Base-by-base conservation (phyloP, 345 rosid species). In the Hypericum androsaemum region DNA sequence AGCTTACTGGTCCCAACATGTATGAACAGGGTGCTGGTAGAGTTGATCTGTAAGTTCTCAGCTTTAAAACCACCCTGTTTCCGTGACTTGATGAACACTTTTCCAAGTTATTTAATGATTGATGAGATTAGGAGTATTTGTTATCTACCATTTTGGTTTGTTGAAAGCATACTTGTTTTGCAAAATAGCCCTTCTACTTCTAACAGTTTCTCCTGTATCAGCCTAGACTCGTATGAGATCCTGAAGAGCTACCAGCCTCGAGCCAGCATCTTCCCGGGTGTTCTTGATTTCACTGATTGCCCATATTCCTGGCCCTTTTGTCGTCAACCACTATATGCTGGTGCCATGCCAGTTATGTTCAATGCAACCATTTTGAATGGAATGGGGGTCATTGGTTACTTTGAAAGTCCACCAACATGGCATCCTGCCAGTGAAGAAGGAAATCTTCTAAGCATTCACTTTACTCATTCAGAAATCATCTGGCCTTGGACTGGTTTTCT, bases 401-500 rank as follows among this genome's bases (percentile, higher is more conserved):
- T 88, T 54, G 81, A 81, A 59, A 67, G 87, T 69, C 72, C 89
- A 35, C 98, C 98, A 16, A 82, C 78, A 22, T 90, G 98, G 98
- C 88, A 87, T 71, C 94, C 98, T 69, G 74, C 71, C 38, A 59
- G 68, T 16, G 96, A 92, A 65, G 89, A 90, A 43, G 95, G 98
- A 73, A 82, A 87, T 68, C 84, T 90, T 60, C 61, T 90, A 63
- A 83, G 75, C 70, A 78, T 90, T 69, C 87, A 66, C 71, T 90
- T 84, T 58, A 77, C 80, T 56, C 81, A 90, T 69, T 82, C 98
- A n/a, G 62, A 79, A 61, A 72, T 83, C 49, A 78, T 90, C 69
- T 90, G 98, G 98, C 98, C 98, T 39, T 90, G 98, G 98, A 87
- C 98, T 67, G 96, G 98, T 44, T 90, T 79, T 73, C 63, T 90